Base-by-base conservation (phyloP, 345 rosid genomes). In the Lepidium didymum region DNA sequence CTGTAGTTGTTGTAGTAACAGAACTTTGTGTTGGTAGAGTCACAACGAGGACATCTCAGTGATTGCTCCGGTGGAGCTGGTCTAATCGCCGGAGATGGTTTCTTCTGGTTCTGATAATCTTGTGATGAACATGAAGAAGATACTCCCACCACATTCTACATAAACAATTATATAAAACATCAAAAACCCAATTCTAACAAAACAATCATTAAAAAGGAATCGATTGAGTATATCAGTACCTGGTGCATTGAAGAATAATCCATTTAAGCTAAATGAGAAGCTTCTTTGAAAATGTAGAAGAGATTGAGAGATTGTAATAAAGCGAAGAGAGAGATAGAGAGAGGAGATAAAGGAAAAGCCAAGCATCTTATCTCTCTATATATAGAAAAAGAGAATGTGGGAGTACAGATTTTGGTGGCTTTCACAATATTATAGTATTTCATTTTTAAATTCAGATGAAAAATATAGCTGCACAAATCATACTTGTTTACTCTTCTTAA, bases 1-100 rank as follows among this genome's bases (percentile, higher is more conserved):
- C 90, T 87, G 81, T 87, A 87, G 83, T 87, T 87, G 85, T 87
- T 87, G 88, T 87, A 87, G 80, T 87, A 87, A 73, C 94, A 87
- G 70, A 87, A 85, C 65, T 87, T 87, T 67, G 94, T 87, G 82
- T 87, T 87, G 41, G 82, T 80, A 41, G 94, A 87, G 61, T 85
- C 90, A 42, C 94, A 87, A 5, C 94, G 78, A 10, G 94, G 94
- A 12, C 94, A 87, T 38, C 82, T 85, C 4, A 80, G 80, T 23
- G 88, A 80, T 71, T 77, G 86, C 51, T 88, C 91, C 41, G 69
- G 75, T 10, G 86, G 72, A 34, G 88, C 62, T 15, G 87, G 87
- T 63, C 83, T 81, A 4, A 10, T 36, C 4, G 56, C 64, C 56
- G 6, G 12, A 3, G 55, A 42, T 23, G 56, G 75, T 62, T 71